Percentiles rank a stretch among this genome's conserved stretches.
phyloP scores from a whole-genome alignment of 176 grass and related monocot genomes.

The Zizania latifolia region DNA sequence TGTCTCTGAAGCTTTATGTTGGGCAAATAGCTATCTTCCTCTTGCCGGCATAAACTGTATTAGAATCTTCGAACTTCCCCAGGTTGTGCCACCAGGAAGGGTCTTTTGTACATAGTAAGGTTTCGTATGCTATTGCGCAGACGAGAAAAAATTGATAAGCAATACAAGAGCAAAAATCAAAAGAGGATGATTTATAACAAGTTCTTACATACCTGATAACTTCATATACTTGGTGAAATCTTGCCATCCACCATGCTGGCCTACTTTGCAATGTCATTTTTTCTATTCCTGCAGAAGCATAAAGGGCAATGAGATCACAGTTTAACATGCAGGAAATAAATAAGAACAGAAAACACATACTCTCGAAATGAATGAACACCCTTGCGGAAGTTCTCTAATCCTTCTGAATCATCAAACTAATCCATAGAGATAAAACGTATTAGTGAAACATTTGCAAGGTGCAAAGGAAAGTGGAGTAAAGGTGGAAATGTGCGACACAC shows the following conservation, averaged over 20 bases:
- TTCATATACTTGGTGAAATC: constrained; percentile 6
- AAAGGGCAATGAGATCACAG: constrained; percentile 11
- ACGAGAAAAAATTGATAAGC: not conserved
- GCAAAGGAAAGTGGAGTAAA: constrained; percentile 14
- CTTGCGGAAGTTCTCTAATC: constrained; percentile 54
- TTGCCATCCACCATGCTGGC: not conserved
- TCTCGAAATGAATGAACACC: constrained; percentile 48
- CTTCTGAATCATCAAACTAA: constrained; percentile 46
- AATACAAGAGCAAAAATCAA: not conserved
- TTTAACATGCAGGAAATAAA: constrained; percentile 6
- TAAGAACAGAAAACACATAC: constrained; percentile 27
- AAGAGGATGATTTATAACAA: not conserved
- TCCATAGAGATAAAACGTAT: constrained; percentile 6
- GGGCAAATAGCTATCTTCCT: not conserved
- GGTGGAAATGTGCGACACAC: constrained; percentile 23
- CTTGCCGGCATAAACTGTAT: constrained; percentile 6
- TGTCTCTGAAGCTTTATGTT: not conserved
- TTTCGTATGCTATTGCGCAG: not conserved
- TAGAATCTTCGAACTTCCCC: constrained; percentile 17
- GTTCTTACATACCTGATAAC: not conserved
- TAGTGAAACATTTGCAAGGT: constrained; percentile 4
- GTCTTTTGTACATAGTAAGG: not conserved
- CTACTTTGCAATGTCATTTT: constrained; percentile 16
- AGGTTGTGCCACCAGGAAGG: not conserved
- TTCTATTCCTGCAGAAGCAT: constrained; percentile 16